Conservation (phyloP, 2,329 filamentous ascomycete species). For the Sclerotiophoma versabilis region DNA sequence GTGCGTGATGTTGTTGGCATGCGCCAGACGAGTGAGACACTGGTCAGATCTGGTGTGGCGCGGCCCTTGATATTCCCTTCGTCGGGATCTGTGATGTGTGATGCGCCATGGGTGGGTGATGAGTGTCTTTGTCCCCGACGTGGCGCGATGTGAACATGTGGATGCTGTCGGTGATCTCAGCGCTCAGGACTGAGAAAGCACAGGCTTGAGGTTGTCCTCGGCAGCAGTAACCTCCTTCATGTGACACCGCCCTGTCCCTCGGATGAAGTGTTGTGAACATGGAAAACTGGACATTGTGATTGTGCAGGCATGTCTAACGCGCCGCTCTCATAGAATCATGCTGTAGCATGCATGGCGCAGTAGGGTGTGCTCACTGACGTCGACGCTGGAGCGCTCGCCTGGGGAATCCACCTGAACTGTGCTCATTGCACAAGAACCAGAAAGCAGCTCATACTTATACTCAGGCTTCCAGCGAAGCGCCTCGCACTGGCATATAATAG, state of each 20-base stretch:
- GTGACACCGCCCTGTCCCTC: conserved; percentile 33
- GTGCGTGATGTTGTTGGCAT: conserved; percentile 31
- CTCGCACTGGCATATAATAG: too few species aligned
- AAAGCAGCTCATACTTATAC: too few species aligned
- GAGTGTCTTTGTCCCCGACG: conserved; percentile 41
- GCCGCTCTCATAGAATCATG: too few species aligned
- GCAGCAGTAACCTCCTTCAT: conserved; percentile 13
- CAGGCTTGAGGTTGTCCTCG: conserved; percentile 26
- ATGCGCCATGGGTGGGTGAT: conserved; percentile 38
- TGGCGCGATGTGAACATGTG: conserved; percentile 29
- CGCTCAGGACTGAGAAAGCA: not conserved
- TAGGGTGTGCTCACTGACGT: too few species aligned
- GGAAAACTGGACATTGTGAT: too few species aligned
- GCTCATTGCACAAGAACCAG: too few species aligned
- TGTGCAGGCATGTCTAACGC: too few species aligned
- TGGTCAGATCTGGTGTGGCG: conserved; percentile 31
- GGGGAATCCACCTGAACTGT: too few species aligned
- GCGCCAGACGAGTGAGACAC: conserved; percentile 27
- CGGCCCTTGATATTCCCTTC: conserved; percentile 32
- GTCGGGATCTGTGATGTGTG: conserved; percentile 37
- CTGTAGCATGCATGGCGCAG: too few species aligned
- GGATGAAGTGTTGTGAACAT: too few species aligned
- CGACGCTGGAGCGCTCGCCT: too few species aligned
- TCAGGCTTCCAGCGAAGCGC: too few species aligned
- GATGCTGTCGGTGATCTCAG: not conserved